These are phyloP conservation scores for Ilyonectria mors-panacis DNA, from an alignment of 2,329 filamentous ascomycete species.

Conservation along the genomic window DNA sequence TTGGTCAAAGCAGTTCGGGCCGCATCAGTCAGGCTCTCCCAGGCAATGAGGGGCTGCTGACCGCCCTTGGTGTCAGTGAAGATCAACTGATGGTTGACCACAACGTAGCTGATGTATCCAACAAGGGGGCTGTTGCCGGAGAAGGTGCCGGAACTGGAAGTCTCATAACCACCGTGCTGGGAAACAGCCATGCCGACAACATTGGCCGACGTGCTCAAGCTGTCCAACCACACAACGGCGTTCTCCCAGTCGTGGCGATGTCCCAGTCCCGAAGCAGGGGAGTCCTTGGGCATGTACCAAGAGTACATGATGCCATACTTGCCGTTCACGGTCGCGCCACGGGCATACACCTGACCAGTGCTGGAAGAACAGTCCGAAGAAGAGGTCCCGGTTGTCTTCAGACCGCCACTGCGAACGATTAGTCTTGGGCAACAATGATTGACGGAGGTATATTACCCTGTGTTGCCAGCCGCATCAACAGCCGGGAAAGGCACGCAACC, in stretches of 20 bases:
- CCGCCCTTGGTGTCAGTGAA: conserved; percentile 56
- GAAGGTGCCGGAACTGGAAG: conserved; percentile 42
- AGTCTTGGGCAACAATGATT: neutral
- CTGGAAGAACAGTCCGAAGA: conserved; percentile 53
- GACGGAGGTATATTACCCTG: conserved; percentile 44
- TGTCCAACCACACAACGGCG: conserved; percentile 47
- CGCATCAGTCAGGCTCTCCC: conserved; percentile 57
- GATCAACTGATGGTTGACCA: conserved; percentile 55
- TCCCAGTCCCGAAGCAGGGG: conserved; percentile 46
- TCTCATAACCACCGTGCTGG: conserved; percentile 55
- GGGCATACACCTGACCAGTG: conserved; percentile 58
- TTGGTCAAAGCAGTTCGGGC: conserved; percentile 55
- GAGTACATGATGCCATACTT: conserved; percentile 60
- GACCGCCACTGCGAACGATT: conserved; percentile 49
- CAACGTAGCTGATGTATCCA: conserved; percentile 52
- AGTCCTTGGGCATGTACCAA: conserved; percentile 65
- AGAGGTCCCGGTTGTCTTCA: conserved; percentile 50
- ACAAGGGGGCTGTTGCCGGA: conserved; percentile 49
- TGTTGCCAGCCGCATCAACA: conserved; percentile 71
- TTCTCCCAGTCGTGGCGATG: conserved; percentile 50
- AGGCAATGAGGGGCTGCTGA: conserved; percentile 60
- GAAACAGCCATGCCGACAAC: conserved; percentile 56
- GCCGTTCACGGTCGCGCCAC: conserved; percentile 51
- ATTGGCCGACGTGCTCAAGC: conserved; percentile 41
- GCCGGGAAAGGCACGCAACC: conserved; percentile 76